Evolutionary conservation across 2,329 filamentous ascomycete genomes (phyloP), one percentile per base, ranked within the genome.

Genomic region (Talaromyces verruculosus): DNA sequence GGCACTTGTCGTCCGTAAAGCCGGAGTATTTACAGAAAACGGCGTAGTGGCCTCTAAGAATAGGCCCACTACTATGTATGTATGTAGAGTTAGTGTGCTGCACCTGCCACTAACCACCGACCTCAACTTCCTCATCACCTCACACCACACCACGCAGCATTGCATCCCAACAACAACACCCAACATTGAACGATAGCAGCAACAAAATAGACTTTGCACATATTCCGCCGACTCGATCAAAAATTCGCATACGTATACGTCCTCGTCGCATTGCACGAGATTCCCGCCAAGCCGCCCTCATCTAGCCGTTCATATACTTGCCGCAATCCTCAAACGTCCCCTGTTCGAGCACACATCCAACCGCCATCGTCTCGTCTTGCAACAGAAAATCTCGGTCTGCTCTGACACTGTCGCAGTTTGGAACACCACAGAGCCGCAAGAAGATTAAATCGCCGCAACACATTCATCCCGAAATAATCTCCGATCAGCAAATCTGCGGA

Each of bases 11-110:
- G 4, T 37, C 25, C 10, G 15, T 11, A 19, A 55, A 35, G n/a
- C 51, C 60, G 60, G 60, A 51, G 60, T 25, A 51, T 35, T 62
- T 35, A 28, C 60, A 62, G 60, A 62, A 62, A 51, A 62, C 43
- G 60, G 60, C 15, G 60, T 62, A 62, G 60, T 33, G 60, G 19
- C 33, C 59, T 22, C 59, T 62, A 61, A 61, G 59, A 51, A 61
- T 61, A 61, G 59, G n/a, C 59, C 39, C 35, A 25, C 55, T 58
- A 22, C 7, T 37, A 17, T 10, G 25, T 25, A 25, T 25, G 25
- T 25, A 25, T 57, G 53, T 10, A 35, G 51, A 28, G 25, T 1
- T 47, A 45, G 59, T 7, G 45, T 35, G 17, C 41, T 35, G 33
- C 59, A 35, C 17, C 41, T 47, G 45, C 59, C 41, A 35, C 59